Conservation (phyloP, 805 yeast genomes). For the Vanderwaltozyma verrucispora region DNA sequence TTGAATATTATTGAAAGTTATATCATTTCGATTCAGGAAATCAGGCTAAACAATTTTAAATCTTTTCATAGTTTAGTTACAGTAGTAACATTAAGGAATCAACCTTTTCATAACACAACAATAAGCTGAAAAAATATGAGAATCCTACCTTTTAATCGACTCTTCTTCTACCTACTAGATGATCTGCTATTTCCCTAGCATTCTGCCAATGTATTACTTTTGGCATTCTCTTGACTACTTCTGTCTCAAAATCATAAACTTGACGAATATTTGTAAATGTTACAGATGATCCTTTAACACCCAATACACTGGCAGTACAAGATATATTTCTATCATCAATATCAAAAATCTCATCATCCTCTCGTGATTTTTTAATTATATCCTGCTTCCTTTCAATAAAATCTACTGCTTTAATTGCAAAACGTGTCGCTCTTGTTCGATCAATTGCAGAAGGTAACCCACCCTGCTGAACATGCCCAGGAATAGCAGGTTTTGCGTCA, state of each 20-base stretch:
- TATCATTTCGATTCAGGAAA: no score
- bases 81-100: no score
- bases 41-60: no score
- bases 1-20: background rate
- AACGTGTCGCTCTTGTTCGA: slow-evolving; percentile 61
- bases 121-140: no score
- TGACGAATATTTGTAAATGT: slow-evolving; percentile 62
- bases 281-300: slow-evolving; percentile 68
- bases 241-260: slow-evolving; percentile 85
- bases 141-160: no score
- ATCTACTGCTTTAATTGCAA: slow-evolving; percentile 57
- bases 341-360: slow-evolving; percentile 20
- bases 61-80: no score
- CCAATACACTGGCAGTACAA: slow-evolving; percentile 68
- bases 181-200: slow-evolving; percentile 69
- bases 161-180: slow-evolving; percentile 61
- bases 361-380: slow-evolving; percentile 20
- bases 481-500: slow-evolving; percentile 70
- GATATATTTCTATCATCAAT: slow-evolving; percentile 26
- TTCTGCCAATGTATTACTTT: slow-evolving; percentile 76
- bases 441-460: slow-evolving; percentile 68
- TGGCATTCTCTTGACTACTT: slow-evolving; percentile 72
- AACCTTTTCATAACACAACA: no score
- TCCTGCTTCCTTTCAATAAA: slow-evolving; percentile 43
- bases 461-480: slow-evolving; percentile 85